Evolutionary conservation across 2,329 filamentous ascomycete genomes (phyloP).

Genomic region (Mycocentrospora acerina): DNA sequence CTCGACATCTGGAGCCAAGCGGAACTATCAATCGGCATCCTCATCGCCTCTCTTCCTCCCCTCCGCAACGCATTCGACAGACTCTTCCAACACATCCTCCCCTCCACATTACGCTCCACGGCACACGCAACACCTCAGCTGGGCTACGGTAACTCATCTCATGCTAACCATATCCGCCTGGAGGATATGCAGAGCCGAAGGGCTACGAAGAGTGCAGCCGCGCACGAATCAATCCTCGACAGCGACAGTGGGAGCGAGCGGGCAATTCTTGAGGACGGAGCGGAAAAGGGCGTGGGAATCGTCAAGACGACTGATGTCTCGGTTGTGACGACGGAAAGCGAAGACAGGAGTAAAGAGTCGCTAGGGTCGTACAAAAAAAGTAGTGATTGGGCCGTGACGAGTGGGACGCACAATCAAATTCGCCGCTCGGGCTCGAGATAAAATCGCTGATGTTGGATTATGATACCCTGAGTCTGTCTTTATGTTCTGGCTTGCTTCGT

Average conservation of each 20-base stretch:
- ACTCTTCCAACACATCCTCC: slow-evolving; percentile 18
- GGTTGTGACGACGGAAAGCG: slow-evolving; percentile 10
- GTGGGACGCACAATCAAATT: too few species aligned
- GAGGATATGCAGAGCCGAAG: neutral
- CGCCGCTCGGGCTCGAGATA: too few species aligned
- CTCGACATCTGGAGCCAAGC: slow-evolving; percentile 28
- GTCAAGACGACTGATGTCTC: slow-evolving; percentile 27
- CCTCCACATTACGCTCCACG: slow-evolving; percentile 16
- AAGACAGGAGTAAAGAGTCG: slow-evolving; percentile 3
- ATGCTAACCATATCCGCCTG: neutral
- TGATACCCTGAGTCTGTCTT: too few species aligned
- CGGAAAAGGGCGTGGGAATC: slow-evolving; percentile 21
- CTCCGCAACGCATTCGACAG: slow-evolving; percentile 28
- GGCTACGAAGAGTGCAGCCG: slow-evolving; percentile 2
- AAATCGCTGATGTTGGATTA: too few species aligned
- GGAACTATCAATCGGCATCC: slow-evolving; percentile 25
- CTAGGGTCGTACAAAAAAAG: slow-evolving; percentile 7
- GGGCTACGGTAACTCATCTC: neutral
- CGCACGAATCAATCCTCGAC: slow-evolving; percentile 25
- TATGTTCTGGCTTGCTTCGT: too few species aligned
- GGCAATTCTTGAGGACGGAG: slow-evolving; percentile 24
- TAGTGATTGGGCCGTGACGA: slow-evolving; percentile 8
- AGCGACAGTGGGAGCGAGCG: slow-evolving; percentile 29
- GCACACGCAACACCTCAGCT: neutral
- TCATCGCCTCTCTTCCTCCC: slow-evolving; percentile 25